These are phyloP conservation scores for Ogataea ramenticola DNA, from an alignment of 805 yeast genomes.

Conservation along the genomic window DNA sequence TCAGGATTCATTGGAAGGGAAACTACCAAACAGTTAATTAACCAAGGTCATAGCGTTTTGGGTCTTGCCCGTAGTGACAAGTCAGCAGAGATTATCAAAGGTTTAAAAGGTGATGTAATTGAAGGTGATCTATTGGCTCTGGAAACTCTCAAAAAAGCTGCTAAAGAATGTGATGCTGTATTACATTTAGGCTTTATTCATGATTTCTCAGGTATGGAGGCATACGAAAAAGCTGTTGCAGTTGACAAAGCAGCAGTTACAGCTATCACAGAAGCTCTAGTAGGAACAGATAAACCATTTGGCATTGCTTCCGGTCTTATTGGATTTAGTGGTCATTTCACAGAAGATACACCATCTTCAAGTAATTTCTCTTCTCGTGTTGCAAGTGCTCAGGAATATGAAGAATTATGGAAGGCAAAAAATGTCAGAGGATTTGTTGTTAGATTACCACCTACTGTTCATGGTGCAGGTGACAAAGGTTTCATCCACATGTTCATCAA, in stretches of 20 bases:
- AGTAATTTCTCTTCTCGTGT: background rate
- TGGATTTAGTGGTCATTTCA: background rate
- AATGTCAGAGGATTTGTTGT: slow-evolving; percentile 22
- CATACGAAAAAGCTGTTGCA: slow-evolving; percentile 7
- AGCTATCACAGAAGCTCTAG: slow-evolving; percentile 21
- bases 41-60: slow-evolving; percentile 19
- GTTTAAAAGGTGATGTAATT: slow-evolving; percentile 16
- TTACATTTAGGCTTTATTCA: slow-evolving; percentile 31
- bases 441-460: slow-evolving; percentile 28
- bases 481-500: slow-evolving; percentile 16
- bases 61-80: slow-evolving; percentile 27
- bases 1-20: background rate
- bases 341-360: slow-evolving; percentile 4
- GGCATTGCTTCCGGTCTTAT: slow-evolving; percentile 19
- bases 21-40: slow-evolving; percentile 15
- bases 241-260: slow-evolving; percentile 22
- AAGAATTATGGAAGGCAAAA: slow-evolving; percentile 6
- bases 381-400: slow-evolving; percentile 7
- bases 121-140: slow-evolving; percentile 24
- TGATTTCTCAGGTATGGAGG: slow-evolving; percentile 18
- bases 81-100: slow-evolving; percentile 19
- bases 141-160: slow-evolving; percentile 21
- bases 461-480: slow-evolving; percentile 23
- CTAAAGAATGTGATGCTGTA: slow-evolving; percentile 27
- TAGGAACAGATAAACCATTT: slow-evolving; percentile 24